Base-by-base conservation (phyloP, 306 rosid species). In the Malus orientalis region DNA sequence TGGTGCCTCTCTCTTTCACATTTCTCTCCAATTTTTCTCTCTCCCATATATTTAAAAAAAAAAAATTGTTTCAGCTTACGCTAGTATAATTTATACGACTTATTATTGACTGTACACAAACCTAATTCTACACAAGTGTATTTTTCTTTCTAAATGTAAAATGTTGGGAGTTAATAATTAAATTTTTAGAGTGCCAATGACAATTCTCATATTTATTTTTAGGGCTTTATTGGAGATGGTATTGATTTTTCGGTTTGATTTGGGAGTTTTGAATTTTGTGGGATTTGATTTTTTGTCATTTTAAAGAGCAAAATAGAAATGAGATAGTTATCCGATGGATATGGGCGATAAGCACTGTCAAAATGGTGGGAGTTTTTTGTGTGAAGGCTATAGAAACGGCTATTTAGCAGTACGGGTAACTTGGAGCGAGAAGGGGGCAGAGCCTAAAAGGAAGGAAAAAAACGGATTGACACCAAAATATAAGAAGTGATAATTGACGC, bases 301-400 rank as follows among this genome's bases (percentile, higher is more conserved):
- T 68, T 68, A 20, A 74, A 19, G 47, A 19, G 45, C 15, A 23
- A 69, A 42, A 44, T 13, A 33, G 20, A 27, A 20, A 27, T 27
- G n/a, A 20, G 11, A 62, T 32, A 38, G 25, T 16, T n/a, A 80
- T 76, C 60, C 74, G 80, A 49, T 7, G 64, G 66, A 53, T 40
- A 83, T 73, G 64, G 69, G 78, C 59, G 40, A 47, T 64, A 65
- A 29, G 80, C 80, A 51, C 80, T 84, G 57, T 42, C 19, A 22
- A 77, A 69, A 77, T 80, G 87, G 82, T 73, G 81, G 76, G 85
- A 84, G 82, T 36, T 29, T 42, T 67, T 60, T 4, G 1, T 70
- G 61, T 6, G 67, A 62, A 30, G 6, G 25, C 49, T 9, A 60
- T 23, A n/a, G 53, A 68, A 67, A 29, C 65, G 22, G 44, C 16